Base-by-base conservation (phyloP, 192 early-diverging fungal genomes). In the Chytriomyces sp. region DNA sequence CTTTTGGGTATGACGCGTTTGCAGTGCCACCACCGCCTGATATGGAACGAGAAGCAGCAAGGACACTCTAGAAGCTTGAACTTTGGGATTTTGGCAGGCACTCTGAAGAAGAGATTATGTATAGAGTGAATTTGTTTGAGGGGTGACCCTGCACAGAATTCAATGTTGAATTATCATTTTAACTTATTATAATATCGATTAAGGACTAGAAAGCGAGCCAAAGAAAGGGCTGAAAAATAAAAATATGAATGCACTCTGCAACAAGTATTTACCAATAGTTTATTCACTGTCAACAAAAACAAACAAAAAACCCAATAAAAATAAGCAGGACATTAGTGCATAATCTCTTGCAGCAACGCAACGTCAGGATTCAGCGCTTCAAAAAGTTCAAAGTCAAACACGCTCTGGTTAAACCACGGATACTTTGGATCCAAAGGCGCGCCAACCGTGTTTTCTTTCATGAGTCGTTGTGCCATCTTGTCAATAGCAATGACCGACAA, bases 401-500 rank as follows among this genome's bases (percentile, higher is more conserved):
- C 53, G 11, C 59, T 85, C 72, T 77, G 66, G 72, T 78, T 83
- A 49, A 47, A 81, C 83, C 78, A 82, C 50, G 83, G 79, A 60
- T 80, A 83, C 65, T 53, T 50, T 53, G 64, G 45, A 48, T 81
- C 78, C 26, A 57, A 35, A 5, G 53, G 47, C 11, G 67, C 62
- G 20, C 70, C 65, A 43, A 35, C 20, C 26, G 35, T 60, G 63
- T 69, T 72, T 63, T 71, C 81, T 60, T 81, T 82, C 81, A 84
- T 81, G 48, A 84, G 49, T 28, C 77, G 67, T 20, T 65, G 70
- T 23, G 69, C 68, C 70, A 81, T 64, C 64, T 77, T 89, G 75
- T 96, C 94, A 67, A 96, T 94, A 7, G 93, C 93, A 81, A 96
- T 92, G 8, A 96, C 93, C 49, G 89, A 88, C 45, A 94, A 75